Evolutionary conservation across 768 basidiomycete species (phyloP), one percentile per base, ranked within the genome.

Genomic region (Kondoa malvinella): DNA sequence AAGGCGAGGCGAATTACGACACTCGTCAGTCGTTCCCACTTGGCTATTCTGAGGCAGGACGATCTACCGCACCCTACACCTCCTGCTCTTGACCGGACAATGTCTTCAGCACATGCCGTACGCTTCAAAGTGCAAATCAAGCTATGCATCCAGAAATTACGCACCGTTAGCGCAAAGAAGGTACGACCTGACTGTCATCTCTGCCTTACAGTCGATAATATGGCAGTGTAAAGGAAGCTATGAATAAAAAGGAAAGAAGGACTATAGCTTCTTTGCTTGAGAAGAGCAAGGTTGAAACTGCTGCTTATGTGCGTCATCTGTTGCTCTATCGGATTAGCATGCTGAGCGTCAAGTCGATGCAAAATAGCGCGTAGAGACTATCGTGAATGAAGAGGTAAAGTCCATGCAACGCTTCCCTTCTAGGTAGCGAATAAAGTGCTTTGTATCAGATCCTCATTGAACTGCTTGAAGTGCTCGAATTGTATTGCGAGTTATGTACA

Each of bases 401-500:
- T 73, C 70, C 63, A 71, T 73, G 57, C 34, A 50, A 64, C 64
- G 33, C 29, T 57, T 25, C 29, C 27, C 67, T 50, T 68, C 33
- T 63, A 70, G 56, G 62, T 66, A 26, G 59, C 56, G 8, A 50
- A 34, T 50, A 71, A 86, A 87, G 90, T 66, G 91, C 90, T 74
- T 84, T 88, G 74, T 88, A 89, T 72, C 88, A 91, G 74, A 82
- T 89, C 58, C 82, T 88, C 74, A 79, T 89, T 58, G 92, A 96
- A 75, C 81, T 96, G 29, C 79, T 96, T 40, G 94, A 99, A 74
- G 80, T 97, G 3, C 80, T 99, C 30, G 92, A 96, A 79, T 82
- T 97, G 14, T 96, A 96, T 76, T 89, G 87, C 71, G 95, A 99
- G 75, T 82, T 94, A n/a, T 78, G 97, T 25, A 81, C 92, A 27